A percentile compares a stretch with the other conserved stretches of the same genome.
phyloP scores from a whole-genome alignment of 495 filamentous ascomycete genomes.

The Chaetomium tenue region DNA sequence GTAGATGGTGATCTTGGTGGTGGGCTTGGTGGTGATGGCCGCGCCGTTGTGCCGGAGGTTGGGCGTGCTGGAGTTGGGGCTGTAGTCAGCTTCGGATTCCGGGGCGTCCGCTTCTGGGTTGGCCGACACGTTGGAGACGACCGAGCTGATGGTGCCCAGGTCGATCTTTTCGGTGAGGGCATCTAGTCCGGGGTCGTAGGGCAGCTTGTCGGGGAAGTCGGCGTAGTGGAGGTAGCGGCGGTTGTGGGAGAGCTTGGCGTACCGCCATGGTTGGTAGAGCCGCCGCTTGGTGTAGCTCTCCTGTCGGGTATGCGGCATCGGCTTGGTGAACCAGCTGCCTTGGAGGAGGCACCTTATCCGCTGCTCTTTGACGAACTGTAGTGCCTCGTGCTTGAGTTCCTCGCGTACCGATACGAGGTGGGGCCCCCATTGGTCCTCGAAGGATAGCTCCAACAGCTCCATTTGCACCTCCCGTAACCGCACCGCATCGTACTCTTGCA shows the following conservation, averaged over 20 bases:
- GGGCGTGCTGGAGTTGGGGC: slow-evolving; percentile 29
- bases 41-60: slow-evolving; percentile 40
- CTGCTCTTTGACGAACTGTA: slow-evolving; percentile 96
- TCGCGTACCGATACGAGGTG: slow-evolving; percentile 89
- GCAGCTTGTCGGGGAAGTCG: slow-evolving; percentile 69
- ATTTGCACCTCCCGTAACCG: slow-evolving; percentile 86
- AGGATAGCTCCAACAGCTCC: slow-evolving; percentile 84
- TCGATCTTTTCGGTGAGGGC: slow-evolving; percentile 80
- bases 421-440: slow-evolving; percentile 91
- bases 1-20: slow-evolving; percentile 89
- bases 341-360: slow-evolving; percentile 86
- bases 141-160: slow-evolving; percentile 82
- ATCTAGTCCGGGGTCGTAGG: slow-evolving; percentile 69
- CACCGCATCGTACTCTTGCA: slow-evolving; percentile 75
- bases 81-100: slow-evolving; percentile 37
- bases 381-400: slow-evolving; percentile 84
- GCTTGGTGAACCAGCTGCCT: slow-evolving; percentile 85
- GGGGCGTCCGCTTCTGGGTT: slow-evolving; percentile 41
- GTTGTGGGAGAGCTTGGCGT: slow-evolving; percentile 86
- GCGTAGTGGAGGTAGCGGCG: slow-evolving; percentile 86
- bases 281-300: slow-evolving; percentile 39
- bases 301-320: slow-evolving; percentile 38
- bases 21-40: slow-evolving; percentile 47
- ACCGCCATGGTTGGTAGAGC: slow-evolving; percentile 64
- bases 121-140: slow-evolving; percentile 85